Evolutionary conservation across 352 stramenopile genomes (phyloP).

Genomic region (Pythium apleroticum): DNA sequence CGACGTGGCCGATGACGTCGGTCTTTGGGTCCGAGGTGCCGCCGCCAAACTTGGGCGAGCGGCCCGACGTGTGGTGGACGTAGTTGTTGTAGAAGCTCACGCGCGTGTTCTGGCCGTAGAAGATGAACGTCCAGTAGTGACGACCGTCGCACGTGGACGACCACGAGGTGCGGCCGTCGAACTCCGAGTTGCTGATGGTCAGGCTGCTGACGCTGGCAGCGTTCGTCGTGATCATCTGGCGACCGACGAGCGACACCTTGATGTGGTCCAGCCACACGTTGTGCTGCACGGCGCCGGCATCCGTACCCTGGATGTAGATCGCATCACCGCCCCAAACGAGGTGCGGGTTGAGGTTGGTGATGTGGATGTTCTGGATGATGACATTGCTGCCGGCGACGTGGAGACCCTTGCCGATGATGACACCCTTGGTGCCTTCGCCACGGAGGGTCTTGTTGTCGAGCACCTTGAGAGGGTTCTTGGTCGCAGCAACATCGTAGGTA

Average conservation of each 20-base stretch:
- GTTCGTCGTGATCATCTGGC: slow-evolving; percentile 45
- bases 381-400: slow-evolving; percentile 40
- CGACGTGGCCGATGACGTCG: slow-evolving; percentile 30
- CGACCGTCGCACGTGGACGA: slow-evolving; percentile 44
- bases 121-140: slow-evolving; percentile 51
- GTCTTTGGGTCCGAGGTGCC: background rate
- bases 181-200: slow-evolving; percentile 55
- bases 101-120: slow-evolving; percentile 29
- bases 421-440: slow-evolving; percentile 33
- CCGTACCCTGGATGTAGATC: slow-evolving; percentile 28
- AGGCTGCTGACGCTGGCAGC: slow-evolving; percentile 29
- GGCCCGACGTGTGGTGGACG: slow-evolving; percentile 39
- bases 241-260: slow-evolving; percentile 34
- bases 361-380: slow-evolving; percentile 60
- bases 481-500: slow-evolving; percentile 41
- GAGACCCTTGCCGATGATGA: slow-evolving; percentile 46
- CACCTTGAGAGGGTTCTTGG: slow-evolving; percentile 28
- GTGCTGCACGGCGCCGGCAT: slow-evolving; percentile 14
- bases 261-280: slow-evolving; percentile 55
- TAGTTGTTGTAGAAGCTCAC: slow-evolving; percentile 40
- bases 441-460: slow-evolving; percentile 42
- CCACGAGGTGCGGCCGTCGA: slow-evolving; percentile 38
- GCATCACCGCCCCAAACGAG: slow-evolving; percentile 33
- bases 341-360: slow-evolving; percentile 55
- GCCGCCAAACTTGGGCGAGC: slow-evolving; percentile 35